phyloP scores from a whole-genome alignment of 2,329 filamentous ascomycete genomes.

The Colletotrichum kahawae region DNA sequence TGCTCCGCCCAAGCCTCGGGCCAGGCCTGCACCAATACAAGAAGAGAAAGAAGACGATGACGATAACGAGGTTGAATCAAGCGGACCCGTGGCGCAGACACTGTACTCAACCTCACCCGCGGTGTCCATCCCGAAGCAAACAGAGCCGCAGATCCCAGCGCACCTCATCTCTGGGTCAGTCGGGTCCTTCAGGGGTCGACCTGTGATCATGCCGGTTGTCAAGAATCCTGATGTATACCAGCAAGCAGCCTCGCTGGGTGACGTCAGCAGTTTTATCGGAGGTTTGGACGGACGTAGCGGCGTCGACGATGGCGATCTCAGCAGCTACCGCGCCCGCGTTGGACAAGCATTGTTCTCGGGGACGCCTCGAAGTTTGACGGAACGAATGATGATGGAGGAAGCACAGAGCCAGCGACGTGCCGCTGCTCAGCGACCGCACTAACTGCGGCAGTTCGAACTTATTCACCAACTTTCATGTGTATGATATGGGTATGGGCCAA shows the following conservation, averaged over 20 bases:
- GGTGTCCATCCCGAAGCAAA: conserved; percentile 41
- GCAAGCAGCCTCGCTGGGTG: conserved; percentile 51
- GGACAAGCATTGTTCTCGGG: conserved; percentile 44
- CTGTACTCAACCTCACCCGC: conserved; percentile 50
- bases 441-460: not conserved
- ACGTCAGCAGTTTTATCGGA: conserved; percentile 57
- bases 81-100: conserved; percentile 24
- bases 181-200: conserved; percentile 60
- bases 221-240: conserved; percentile 53
- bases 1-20: conserved; percentile 30
- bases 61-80: conserved; percentile 18
- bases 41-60: conserved; percentile 42
- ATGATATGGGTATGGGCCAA: conserved; percentile 13
- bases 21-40: conserved; percentile 29
- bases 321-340: conserved; percentile 47
- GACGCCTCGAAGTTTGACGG: conserved; percentile 52
- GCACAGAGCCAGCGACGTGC: conserved; percentile 35
- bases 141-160: conserved; percentile 27
- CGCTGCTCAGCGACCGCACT: conserved; percentile 19
- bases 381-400: conserved; percentile 55
- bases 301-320: conserved; percentile 50
- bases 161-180: conserved; percentile 40
- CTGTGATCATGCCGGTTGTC: conserved; percentile 58
- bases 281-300: conserved; percentile 57
- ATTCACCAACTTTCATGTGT: not conserved